Percentiles rank a stretch among this genome's conserved stretches.
These are phyloP conservation scores for Fusarium sulawesiense DNA, from an alignment of 2,329 filamentous ascomycete species.

Conservation along the genomic window DNA sequence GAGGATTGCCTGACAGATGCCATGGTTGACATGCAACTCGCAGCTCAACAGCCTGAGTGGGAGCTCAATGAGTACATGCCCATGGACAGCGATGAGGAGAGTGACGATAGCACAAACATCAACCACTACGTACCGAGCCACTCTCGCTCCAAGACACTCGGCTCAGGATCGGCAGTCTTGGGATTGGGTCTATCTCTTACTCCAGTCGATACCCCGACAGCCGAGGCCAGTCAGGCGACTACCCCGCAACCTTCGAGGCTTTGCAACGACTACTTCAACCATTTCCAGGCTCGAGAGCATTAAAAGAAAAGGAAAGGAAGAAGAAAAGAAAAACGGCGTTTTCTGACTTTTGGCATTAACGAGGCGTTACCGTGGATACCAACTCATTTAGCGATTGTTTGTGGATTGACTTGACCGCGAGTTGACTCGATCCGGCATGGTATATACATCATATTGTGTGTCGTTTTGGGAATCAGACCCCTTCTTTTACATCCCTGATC, in stretches of 20 bases:
- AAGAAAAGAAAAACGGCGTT: conserved; percentile 32
- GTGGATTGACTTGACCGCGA: conserved; percentile 29
- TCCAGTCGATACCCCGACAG: conserved; percentile 42
- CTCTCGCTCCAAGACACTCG: conserved; percentile 52
- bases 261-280: conserved; percentile 43
- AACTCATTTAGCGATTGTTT: conserved; percentile 39
- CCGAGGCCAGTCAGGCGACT: conserved; percentile 23
- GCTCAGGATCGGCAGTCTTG: conserved; percentile 37
- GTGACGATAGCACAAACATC: conserved; percentile 37
- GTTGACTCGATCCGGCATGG: conserved; percentile 40
- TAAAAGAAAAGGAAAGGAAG: conserved; percentile 19
- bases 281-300: conserved; percentile 36
- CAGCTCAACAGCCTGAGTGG: conserved; percentile 53
- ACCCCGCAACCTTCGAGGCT: conserved; percentile 38
- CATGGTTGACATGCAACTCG: conserved; percentile 72
- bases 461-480: conserved; percentile 29
- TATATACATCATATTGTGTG: conserved; percentile 26
- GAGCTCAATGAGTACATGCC: conserved; percentile 46
- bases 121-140: conserved; percentile 48
- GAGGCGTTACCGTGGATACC: conserved; percentile 40
- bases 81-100: conserved; percentile 47
- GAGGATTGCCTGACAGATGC: conserved; percentile 68
- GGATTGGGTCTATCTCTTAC: conserved; percentile 45
- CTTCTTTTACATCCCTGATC: conserved; percentile 16
- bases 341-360: conserved; percentile 27